Conservation (phyloP, 1,284 basidiomycete species). For the Rhodotorula sp. region DNA sequence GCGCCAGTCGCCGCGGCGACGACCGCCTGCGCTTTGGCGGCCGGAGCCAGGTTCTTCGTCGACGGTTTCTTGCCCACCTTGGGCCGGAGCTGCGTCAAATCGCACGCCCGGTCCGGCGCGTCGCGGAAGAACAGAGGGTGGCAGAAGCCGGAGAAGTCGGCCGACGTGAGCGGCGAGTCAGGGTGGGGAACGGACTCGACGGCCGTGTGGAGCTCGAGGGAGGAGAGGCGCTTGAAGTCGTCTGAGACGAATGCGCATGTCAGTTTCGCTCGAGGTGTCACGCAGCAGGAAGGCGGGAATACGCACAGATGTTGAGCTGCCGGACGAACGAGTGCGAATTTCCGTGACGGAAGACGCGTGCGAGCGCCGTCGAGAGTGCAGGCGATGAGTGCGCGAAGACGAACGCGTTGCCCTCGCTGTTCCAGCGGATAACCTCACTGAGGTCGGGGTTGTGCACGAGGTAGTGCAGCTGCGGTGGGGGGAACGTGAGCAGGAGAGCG, state of each 20-base stretch:
- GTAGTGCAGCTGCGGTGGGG: constrained; percentile 10
- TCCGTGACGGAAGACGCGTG: constrained; percentile 32
- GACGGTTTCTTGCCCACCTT: constrained; percentile 16
- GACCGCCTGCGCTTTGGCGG: background rate
- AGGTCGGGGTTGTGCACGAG: constrained; percentile 20
- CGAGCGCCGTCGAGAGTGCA: constrained; percentile 13
- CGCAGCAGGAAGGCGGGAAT: background rate
- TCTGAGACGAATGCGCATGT: background rate
- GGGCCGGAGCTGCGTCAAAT: constrained; percentile 30
- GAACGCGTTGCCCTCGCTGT: constrained; percentile 27
- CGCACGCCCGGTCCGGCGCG: constrained; percentile 3
- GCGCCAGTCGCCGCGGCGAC: background rate
- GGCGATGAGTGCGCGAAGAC: constrained; percentile 24
- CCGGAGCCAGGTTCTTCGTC: background rate
- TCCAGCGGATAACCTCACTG: constrained; percentile 28
- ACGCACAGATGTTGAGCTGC: constrained; percentile 44
- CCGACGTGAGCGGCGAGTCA: background rate
- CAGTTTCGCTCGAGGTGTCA: no score
- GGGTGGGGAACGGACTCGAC: background rate
- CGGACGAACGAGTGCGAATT: constrained; percentile 33
- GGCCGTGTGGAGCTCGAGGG: constrained; percentile 25
- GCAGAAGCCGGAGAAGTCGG: constrained; percentile 31
- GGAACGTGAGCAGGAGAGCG: background rate
- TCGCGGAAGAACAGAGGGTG: constrained; percentile 33
- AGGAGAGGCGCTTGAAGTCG: constrained; percentile 32